Evolutionary conservation across 352 stramenopile species (phyloP), one percentile per base, ranked within the genome.

Genomic region (Pythium dissotocum): DNA sequence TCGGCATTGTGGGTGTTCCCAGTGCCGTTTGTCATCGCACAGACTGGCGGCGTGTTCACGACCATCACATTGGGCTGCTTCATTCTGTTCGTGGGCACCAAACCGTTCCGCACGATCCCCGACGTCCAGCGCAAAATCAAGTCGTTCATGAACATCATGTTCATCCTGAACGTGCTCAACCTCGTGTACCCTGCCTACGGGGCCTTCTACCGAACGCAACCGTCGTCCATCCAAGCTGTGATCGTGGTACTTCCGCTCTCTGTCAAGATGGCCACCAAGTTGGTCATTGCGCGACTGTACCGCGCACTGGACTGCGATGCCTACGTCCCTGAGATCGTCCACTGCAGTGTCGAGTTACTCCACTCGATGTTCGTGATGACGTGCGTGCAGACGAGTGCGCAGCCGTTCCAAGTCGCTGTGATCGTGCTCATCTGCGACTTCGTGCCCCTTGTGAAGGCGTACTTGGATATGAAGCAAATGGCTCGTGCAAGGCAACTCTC

Each of bases 1-100:
- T 35, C 51, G 51, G n/a, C 26, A 1, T 35, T 57, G 51, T 57
- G 51, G 51, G 51, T 57, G n/a, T 57, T 30, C 14, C 51, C 51
- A 8, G 13, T 57, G 14, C 51, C 51, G 14, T 57, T 57, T 35
- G n/a, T 16, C 13, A 35, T 35, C n/a, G 14, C 28, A 6, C 51
- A 57, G 51, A 30, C 28, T 35, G 26, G 51, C 51, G 26, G n/a
- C 5, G 51, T 57, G 12, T 57, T 36, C 51, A 36, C 26, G 28
- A 6, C 32, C 10, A 28, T 57, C n/a, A 18, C 26, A 18, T 57
- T 57, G 14, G n/a, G 6, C 7, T 35, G 21, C 14, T 28, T 57
- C n/a, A 18, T 18, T 16, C 10, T 32, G n/a, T 57, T 8, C 28
- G 26, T 57, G 10, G 51, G 51, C 7, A 16, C 6, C 7, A 35